phyloP scores from a whole-genome alignment of 345 rosid genomes.

The Aquilaria sinensis region DNA sequence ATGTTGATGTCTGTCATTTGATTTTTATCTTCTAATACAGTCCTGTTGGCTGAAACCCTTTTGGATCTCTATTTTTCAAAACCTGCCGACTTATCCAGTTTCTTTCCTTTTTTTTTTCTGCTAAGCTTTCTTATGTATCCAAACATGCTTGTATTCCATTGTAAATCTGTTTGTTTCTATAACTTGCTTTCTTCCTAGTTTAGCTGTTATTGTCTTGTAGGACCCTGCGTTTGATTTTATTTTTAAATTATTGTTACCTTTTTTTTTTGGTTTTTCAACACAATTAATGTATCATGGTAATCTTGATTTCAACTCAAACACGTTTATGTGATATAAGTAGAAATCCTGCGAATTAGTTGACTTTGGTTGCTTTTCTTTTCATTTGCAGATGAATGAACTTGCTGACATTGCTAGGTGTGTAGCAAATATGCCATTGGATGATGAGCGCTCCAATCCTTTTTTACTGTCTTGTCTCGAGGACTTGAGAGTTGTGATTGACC shows the following conservation, averaged over 20 bases:
- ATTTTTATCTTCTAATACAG: slow-evolving; percentile 1
- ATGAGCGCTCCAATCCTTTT: slow-evolving; percentile 63
- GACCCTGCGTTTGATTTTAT: no score
- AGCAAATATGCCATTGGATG: slow-evolving; percentile 70
- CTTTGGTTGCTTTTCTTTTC: neutral
- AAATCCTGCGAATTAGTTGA: neutral
- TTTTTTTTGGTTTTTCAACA: no score
- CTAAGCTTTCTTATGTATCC: no score
- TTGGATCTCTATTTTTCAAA: no score
- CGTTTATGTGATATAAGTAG: slow-evolving; percentile 2
- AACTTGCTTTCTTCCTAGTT: no score
- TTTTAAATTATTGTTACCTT: no score
- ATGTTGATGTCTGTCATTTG: slow-evolving; percentile 1
- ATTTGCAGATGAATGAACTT: slow-evolving; percentile 86
- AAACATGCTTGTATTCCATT: no score
- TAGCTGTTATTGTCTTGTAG: no score
- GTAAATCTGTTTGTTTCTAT: no score
- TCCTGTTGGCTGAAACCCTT: neutral
- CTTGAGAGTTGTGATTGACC: slow-evolving; percentile 72
- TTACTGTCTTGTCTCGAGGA: slow-evolving; percentile 80
- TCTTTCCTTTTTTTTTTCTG: neutral
- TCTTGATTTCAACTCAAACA: no score
- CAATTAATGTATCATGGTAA: no score
- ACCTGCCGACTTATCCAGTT: no score
- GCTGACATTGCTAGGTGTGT: slow-evolving; percentile 96